Conservation (phyloP, 768 basidiomycete species). For the Suillus variegatus region DNA sequence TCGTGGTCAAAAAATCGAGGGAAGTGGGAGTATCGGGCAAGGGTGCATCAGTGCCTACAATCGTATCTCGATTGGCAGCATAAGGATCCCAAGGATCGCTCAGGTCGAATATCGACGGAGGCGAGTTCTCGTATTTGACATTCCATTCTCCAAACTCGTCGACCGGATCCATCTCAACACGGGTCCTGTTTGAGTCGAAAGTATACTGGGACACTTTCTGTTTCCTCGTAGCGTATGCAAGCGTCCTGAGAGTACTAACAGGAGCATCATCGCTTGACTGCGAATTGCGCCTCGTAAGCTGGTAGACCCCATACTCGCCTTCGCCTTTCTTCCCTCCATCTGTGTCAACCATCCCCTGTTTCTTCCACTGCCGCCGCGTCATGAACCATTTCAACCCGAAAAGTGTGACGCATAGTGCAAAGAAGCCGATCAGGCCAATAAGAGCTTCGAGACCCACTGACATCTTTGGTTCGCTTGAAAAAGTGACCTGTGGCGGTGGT, state of each 20-base stretch:
- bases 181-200: conserved; percentile 32
- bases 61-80: conserved; percentile 28
- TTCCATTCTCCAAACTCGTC: conserved; percentile 17
- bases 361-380: conserved; percentile 38
- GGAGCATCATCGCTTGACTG: conserved; percentile 28
- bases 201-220: conserved; percentile 35
- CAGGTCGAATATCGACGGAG: conserved; percentile 10
- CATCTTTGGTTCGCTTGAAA: conserved; percentile 35
- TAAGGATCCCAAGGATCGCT: conserved; percentile 27
- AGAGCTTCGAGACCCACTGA: conserved; percentile 66
- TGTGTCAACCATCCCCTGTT: conserved; percentile 18
- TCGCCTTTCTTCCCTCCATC: conserved; percentile 15
- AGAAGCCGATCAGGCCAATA: conserved; percentile 58
- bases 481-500: conserved; percentile 12
- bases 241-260: conserved; percentile 42
- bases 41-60: conserved; percentile 27
- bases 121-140: conserved; percentile 5
- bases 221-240: conserved; percentile 41
- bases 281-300: conserved; percentile 33
- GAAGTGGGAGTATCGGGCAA: conserved; percentile 17
- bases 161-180: conserved; percentile 16
- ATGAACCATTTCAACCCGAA: conserved; percentile 58
- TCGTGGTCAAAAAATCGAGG: conserved; percentile 11
- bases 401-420: conserved; percentile 52
- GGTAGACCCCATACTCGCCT: conserved; percentile 30